Evolutionary conservation across 2,329 filamentous ascomycete genomes (phyloP).

Genomic region (Aspergillus calidoustus): DNA sequence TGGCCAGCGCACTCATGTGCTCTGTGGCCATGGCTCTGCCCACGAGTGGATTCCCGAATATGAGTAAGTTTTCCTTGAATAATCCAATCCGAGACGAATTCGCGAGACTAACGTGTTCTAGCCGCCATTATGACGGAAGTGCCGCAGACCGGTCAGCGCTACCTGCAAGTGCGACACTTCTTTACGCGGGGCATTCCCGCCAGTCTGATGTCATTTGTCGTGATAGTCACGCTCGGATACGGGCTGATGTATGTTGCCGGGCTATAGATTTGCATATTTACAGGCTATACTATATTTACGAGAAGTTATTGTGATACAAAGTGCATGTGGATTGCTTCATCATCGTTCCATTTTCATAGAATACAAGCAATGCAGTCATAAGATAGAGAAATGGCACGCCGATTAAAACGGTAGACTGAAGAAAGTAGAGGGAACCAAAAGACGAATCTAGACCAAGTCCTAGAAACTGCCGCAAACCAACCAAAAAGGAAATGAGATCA

Average conservation of each 20-base stretch:
- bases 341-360: slow-evolving; percentile 12
- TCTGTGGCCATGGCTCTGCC: slow-evolving; percentile 96
- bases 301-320: not conserved
- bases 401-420: slow-evolving; percentile 9
- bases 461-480: slow-evolving; percentile 3
- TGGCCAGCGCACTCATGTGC: slow-evolving; percentile 95
- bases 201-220: slow-evolving; percentile 77
- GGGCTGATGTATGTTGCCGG: slow-evolving; percentile 80
- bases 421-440: not conserved
- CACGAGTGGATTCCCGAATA: slow-evolving; percentile 96
- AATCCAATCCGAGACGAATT: not conserved
- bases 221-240: slow-evolving; percentile 89
- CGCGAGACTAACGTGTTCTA: slow-evolving; percentile 42
- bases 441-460: slow-evolving; percentile 7
- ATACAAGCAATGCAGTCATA: slow-evolving; percentile 14
- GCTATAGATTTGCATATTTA: slow-evolving; percentile 50
- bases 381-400: slow-evolving; percentile 13
- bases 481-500: not conserved
- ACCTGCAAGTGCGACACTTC: slow-evolving; percentile 91
- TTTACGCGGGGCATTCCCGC: slow-evolving; percentile 90
- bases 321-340: not conserved
- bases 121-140: slow-evolving; percentile 99
- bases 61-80: slow-evolving; percentile 73
- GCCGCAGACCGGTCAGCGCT: slow-evolving; percentile 83
- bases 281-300: not conserved